Percentiles rank a stretch among this genome's conserved stretches.
Conservation (phyloP, 2,329 filamentous ascomycete species). For the Aspergillus brunneoviolaceus region DNA sequence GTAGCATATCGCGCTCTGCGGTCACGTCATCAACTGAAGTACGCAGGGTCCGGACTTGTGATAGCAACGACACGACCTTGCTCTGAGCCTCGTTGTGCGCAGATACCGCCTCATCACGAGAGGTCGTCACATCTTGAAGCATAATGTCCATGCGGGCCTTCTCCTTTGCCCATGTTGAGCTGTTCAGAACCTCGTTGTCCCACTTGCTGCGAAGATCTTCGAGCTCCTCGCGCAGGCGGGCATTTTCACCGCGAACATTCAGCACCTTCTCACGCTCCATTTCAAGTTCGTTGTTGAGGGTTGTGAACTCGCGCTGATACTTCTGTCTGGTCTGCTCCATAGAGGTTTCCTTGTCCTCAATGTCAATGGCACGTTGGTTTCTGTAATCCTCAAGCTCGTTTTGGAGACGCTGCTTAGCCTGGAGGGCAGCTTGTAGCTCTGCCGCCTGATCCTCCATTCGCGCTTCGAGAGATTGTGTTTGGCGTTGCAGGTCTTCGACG, state of each 20-base stretch:
- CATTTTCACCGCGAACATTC: conserved; percentile 79
- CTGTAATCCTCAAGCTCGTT: conserved; percentile 98
- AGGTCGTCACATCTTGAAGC: conserved; percentile 81
- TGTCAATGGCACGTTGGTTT: conserved; percentile 89
- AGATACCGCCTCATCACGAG: conserved; percentile 87
- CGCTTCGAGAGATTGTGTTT: conserved; percentile 87
- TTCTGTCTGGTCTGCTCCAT: conserved; percentile 98
- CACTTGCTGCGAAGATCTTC: conserved; percentile 94
- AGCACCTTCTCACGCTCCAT: conserved; percentile 87
- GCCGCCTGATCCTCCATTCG: conserved; percentile 87
- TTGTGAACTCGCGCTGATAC: conserved; percentile 90
- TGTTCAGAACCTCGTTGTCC: conserved; percentile 97
- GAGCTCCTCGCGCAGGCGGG: conserved; percentile 87
- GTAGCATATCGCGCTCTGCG: conserved; percentile 77
- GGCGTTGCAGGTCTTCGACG: conserved; percentile 85
- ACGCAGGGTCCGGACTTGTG: conserved; percentile 81
- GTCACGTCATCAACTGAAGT: conserved; percentile 82
- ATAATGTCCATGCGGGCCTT: conserved; percentile 89
- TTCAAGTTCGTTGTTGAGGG: conserved; percentile 87
- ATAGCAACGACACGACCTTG: conserved; percentile 86
- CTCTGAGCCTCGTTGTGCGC: conserved; percentile 94
- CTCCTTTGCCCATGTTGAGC: conserved; percentile 97
- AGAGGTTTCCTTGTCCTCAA: conserved; percentile 93
- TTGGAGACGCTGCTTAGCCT: conserved; percentile 90
- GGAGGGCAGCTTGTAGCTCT: conserved; percentile 78